Base-by-base conservation (phyloP, 148 eudicot species). In the Rhododendron simsii region DNA sequence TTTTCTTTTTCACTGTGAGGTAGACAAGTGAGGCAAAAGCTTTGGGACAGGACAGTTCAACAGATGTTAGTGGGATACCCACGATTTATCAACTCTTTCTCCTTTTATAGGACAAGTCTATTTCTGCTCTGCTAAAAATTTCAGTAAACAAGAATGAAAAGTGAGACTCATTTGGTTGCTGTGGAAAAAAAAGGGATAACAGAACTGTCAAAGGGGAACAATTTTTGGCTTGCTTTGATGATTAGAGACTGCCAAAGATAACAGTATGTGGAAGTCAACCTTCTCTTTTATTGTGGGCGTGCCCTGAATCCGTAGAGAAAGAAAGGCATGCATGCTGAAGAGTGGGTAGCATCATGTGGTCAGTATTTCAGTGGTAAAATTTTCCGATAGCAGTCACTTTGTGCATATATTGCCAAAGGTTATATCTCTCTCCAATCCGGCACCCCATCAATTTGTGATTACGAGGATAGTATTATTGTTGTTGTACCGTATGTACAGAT, bases 1-100 rank as follows among this genome's bases (percentile, higher is more conserved):
- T 83, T 86, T 84, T 89, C 35, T 18, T 83, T 81, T 84, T 76
- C 26, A 33, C 44, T 59, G 33, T 78, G 30, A 71, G 57, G 63
- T 81, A 39, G 53, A 84, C 76, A 86, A 23, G 18, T 75, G 77
- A 37, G 20, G 21, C 50, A 44, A 85, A 89, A 81, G 84, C 73
- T 30, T 71, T 13, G 35, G 39, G 76, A 81, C 20, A 84, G 82
- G 76, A 78, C 86, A 80, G 74, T 51, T 83, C 53, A 71, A 75
- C 84, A 83, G 86, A 44, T 51, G 2, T 69, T 63, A 76, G 44
- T 82, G 81, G 87, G 65, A 77, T 14, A 77, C 35, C 71, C 86
- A 84, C 71, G 44, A 77, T 45, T 79, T 61, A 9, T 65, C n/a
- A 26, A 81, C 81, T 82, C 67, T n/a, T 35, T 33, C 35, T 69